A percentile compares a stretch with the other conserved stretches of the same genome.
Conservation (phyloP, 1,284 basidiomycete species). For the Entoloma clypeatum region DNA sequence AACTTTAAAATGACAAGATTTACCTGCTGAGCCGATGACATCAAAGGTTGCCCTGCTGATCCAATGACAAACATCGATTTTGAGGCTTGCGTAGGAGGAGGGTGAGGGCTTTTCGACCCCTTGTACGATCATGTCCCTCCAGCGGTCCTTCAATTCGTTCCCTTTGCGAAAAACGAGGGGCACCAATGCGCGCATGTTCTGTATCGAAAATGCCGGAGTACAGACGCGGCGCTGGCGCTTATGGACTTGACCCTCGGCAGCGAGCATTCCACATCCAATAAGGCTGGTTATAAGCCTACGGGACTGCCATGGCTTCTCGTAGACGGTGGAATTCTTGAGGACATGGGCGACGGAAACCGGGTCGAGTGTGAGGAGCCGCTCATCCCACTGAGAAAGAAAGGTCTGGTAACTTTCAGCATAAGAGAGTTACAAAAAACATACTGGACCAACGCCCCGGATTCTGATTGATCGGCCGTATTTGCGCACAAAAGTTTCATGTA, state of each 20-base stretch:
- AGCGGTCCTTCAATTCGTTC: slow-evolving; percentile 55
- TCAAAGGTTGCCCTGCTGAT: slow-evolving; percentile 75
- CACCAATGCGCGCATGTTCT: slow-evolving; percentile 65
- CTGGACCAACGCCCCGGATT: slow-evolving; percentile 61
- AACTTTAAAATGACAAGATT: slow-evolving; percentile 2
- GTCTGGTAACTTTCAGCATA: slow-evolving; percentile 11
- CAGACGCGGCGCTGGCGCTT: slow-evolving; percentile 72
- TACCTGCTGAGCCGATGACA: slow-evolving; percentile 74
- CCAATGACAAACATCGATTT: slow-evolving; percentile 70
- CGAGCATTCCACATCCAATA: slow-evolving; percentile 75
- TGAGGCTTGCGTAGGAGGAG: slow-evolving; percentile 24
- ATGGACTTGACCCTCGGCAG: slow-evolving; percentile 70
- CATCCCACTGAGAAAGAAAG: slow-evolving; percentile 57
- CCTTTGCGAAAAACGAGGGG: slow-evolving; percentile 71
- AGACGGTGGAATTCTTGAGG: slow-evolving; percentile 62
- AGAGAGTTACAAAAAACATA: slow-evolving; percentile 32
- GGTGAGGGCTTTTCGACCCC: slow-evolving; percentile 17
- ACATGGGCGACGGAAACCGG: slow-evolving; percentile 67
- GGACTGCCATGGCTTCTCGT: slow-evolving; percentile 80
- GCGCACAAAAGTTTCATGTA: slow-evolving; percentile 49
- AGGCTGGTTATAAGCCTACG: slow-evolving; percentile 66
- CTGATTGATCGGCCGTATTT: slow-evolving; percentile 57
- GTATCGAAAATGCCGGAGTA: slow-evolving; percentile 73
- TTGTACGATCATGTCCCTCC: slow-evolving; percentile 43
- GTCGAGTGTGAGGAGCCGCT: slow-evolving; percentile 72